A percentile compares a stretch with the other conserved stretches of the same genome.
phyloP scores from a whole-genome alignment of 164 flowering plant genomes.

The Chimonanthus praecox region DNA sequence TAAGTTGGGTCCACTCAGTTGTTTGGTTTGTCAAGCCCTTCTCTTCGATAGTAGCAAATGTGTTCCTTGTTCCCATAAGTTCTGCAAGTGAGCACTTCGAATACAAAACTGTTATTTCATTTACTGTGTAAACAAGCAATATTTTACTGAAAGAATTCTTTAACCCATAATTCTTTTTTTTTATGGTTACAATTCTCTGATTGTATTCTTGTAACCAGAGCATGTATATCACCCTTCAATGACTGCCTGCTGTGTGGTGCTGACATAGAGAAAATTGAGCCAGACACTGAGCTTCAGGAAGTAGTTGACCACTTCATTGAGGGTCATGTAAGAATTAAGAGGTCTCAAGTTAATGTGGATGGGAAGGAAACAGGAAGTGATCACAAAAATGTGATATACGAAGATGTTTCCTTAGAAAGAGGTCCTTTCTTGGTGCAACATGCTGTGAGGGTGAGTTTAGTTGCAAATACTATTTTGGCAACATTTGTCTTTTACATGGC shows the following conservation, averaged over 20 bases:
- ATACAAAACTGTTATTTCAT: background rate
- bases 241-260: constrained; percentile 98
- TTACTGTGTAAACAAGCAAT: background rate
- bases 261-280: constrained; percentile 75
- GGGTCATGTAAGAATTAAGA: constrained; percentile 88
- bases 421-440: constrained; percentile 96
- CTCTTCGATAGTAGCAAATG: constrained; percentile 73
- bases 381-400: constrained; percentile 57
- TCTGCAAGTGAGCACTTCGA: constrained; percentile 65
- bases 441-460: constrained; percentile 86
- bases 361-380: constrained; percentile 29
- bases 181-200: too few species aligned
- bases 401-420: constrained; percentile 89
- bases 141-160: background rate
- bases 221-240: constrained; percentile 71
- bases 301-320: constrained; percentile 87
- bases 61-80: constrained; percentile 85
- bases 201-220: constrained; percentile 34
- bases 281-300: constrained; percentile 64
- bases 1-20: constrained; percentile 91
- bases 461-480: background rate
- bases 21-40: constrained; percentile 89
- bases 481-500: background rate
- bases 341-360: constrained; percentile 42
- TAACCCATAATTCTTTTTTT: too few species aligned